Evolutionary conservation across 2,329 filamentous ascomycete species (phyloP).

Genomic region (Aspergillus hiratsukae): DNA sequence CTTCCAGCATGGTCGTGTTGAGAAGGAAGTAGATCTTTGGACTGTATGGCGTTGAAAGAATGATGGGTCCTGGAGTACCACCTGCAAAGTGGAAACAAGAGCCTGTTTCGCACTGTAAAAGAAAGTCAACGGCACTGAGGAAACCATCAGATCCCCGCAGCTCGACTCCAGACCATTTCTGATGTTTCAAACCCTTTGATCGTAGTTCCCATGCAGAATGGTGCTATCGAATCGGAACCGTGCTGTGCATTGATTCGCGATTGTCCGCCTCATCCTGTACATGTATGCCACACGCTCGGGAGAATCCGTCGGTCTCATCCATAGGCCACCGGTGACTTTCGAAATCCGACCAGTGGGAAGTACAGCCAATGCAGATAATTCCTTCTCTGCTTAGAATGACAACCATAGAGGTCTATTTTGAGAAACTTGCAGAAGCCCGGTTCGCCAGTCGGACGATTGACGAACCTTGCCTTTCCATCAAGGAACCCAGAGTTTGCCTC

Average conservation of each 20-base stretch:
- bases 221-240: slow-evolving; percentile 8
- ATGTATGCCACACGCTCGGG: slow-evolving; percentile 14
- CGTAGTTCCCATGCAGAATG: not conserved
- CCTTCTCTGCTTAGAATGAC: slow-evolving; percentile 16
- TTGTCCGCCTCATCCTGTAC: slow-evolving; percentile 7
- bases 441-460: slow-evolving; percentile 17
- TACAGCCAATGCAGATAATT: slow-evolving; percentile 14
- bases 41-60: not conserved
- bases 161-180: not conserved
- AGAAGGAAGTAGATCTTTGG: not conserved
- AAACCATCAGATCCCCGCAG: not conserved
- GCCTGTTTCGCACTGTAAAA: not conserved
- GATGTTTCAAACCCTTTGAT: not conserved
- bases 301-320: slow-evolving; percentile 14
- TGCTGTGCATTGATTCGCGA: slow-evolving; percentile 14
- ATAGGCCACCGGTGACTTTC: slow-evolving; percentile 14
- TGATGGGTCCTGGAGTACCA: not conserved
- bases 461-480: slow-evolving; percentile 24
- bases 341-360: slow-evolving; percentile 16
- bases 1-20: not conserved
- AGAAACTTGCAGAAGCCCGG: slow-evolving; percentile 16
- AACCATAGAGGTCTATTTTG: slow-evolving; percentile 17
- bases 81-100: not conserved
- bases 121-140: not conserved
- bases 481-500: slow-evolving; percentile 44